Percentiles rank a stretch among this genome's conserved stretches.
These are phyloP conservation scores for Quaeritorhiza haematococci DNA, from an alignment of 371 early-diverging fungal species.

Conservation along the genomic window DNA sequence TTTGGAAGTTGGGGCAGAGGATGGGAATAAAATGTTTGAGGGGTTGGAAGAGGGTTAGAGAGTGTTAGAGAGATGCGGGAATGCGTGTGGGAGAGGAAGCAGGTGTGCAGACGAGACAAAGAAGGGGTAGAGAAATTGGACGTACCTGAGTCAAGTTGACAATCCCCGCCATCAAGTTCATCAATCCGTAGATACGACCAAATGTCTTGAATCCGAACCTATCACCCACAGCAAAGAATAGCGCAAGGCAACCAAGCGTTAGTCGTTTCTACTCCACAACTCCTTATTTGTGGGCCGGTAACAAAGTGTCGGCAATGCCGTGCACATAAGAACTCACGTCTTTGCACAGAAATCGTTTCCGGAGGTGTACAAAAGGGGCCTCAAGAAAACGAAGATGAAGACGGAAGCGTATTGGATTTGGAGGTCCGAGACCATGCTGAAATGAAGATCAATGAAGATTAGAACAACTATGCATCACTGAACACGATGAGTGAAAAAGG, in stretches of 20 bases:
- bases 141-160: neutral
- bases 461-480: too few species aligned
- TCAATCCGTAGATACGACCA: neutral
- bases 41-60: too few species aligned
- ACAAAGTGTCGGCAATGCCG: too few species aligned
- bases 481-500: neutral
- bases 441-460: neutral
- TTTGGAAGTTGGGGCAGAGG: neutral
- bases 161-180: neutral
- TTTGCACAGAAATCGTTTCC: slow-evolving; percentile 1
- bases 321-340: neutral
- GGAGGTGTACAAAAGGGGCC: neutral
- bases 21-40: neutral
- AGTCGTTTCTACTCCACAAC: too few species aligned
- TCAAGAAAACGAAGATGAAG: neutral
- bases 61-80: too few species aligned
- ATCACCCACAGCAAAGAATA: neutral
- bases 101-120: neutral
- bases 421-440: neutral
- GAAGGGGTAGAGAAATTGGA: neutral
- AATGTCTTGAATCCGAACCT: slow-evolving; percentile 1
- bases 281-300: too few species aligned
- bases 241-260: too few species aligned
- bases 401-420: neutral
- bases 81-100: neutral